Conservation (phyloP, 495 filamentous ascomycete species). For the Xylaria bambusicola region DNA sequence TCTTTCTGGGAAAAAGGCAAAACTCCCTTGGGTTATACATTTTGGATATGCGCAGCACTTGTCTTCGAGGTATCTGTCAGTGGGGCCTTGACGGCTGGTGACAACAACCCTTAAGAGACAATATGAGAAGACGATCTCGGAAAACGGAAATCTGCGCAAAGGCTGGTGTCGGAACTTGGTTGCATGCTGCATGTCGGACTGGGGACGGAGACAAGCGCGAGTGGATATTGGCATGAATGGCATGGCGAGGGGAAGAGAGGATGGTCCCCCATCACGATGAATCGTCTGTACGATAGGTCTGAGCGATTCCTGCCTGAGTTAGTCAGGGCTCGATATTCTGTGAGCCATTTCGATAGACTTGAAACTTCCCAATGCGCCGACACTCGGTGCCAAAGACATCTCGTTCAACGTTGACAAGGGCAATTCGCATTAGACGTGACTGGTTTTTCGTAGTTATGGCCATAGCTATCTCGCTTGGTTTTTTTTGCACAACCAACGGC, state of each 20-base stretch:
- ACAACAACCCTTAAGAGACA: not conserved
- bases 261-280: not conserved
- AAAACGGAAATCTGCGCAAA: not conserved
- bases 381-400: not conserved
- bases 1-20: not conserved
- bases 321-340: not conserved
- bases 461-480: too few relatives aligned
- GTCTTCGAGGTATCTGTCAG: conserved; percentile 4
- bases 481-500: too few relatives aligned
- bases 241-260: not conserved
- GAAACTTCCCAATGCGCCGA: too few relatives aligned
- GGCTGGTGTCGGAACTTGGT: not conserved
- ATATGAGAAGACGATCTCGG: not conserved
- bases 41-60: conserved; percentile 1
- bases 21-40: conserved; percentile 1
- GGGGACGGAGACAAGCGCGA: not conserved
- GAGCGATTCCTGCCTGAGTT: not conserved
- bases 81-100: not conserved
- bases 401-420: not conserved
- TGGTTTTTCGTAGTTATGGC: too few relatives aligned
- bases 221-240: not conserved
- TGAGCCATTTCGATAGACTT: not conserved
- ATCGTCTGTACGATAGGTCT: not conserved
- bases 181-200: not conserved
- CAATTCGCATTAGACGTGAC: not conserved